Conservation (phyloP, 495 filamentous ascomycete genomes). For the Tuber aestivum region DNA sequence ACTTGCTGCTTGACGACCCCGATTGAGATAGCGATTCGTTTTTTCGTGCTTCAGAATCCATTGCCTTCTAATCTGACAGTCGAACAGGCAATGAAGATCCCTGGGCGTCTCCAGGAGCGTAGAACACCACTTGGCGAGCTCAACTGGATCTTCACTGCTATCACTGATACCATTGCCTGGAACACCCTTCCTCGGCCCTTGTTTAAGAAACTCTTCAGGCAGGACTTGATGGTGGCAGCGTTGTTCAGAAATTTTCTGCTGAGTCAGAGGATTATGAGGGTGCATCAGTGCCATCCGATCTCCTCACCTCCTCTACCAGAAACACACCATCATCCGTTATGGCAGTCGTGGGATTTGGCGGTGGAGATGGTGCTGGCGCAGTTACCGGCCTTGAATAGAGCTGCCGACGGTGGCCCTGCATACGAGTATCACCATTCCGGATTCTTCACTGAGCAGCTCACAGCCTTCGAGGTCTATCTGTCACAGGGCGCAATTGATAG, state of each 20-base stretch:
- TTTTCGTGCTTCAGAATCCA: conserved; percentile 89
- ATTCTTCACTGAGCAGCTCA: conserved; percentile 96
- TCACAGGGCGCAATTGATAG: conserved; percentile 74
- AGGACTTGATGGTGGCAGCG: conserved; percentile 98
- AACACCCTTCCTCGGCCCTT: conserved; percentile 79
- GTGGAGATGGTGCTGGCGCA: conserved; percentile 95
- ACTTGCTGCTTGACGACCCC: conserved; percentile 93
- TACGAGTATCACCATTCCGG: conserved; percentile 92
- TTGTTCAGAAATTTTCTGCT: conserved; percentile 94
- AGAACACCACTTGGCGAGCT: conserved; percentile 90
- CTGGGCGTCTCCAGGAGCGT: conserved; percentile 83
- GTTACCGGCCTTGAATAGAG: conserved; percentile 70
- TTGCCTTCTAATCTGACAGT: conserved; percentile 66
- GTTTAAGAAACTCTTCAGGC: conserved; percentile 93
- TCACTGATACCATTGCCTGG: conserved; percentile 99
- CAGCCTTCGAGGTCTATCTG: conserved; percentile 96
- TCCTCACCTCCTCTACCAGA: conserved; percentile 83
- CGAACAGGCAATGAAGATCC: conserved; percentile 72
- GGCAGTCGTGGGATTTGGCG: conserved; percentile 96
- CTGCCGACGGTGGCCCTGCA: conserved; percentile 61
- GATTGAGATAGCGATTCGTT: conserved; percentile 92
- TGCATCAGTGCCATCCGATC: conserved; percentile 88
- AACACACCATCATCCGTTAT: conserved; percentile 86
- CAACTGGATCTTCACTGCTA: conserved; percentile 99
- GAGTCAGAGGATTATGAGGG: conserved; percentile 88